Evolutionary conservation across 768 basidiomycete species (phyloP).

Genomic region (Sistotremastrum suecicum): DNA sequence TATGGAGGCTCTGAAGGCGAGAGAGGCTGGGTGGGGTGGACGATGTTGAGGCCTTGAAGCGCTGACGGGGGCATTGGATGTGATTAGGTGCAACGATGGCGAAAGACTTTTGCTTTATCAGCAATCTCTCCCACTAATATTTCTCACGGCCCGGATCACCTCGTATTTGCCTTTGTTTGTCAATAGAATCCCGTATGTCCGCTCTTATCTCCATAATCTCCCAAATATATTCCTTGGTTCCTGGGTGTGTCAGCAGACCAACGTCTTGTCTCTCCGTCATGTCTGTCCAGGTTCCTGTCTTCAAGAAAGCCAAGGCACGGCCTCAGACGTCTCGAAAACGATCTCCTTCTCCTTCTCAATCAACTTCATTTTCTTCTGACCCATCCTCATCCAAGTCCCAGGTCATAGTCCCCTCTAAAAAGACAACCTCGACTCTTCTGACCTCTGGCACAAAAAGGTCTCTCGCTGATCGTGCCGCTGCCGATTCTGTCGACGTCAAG

Average conservation of each 20-base stretch:
- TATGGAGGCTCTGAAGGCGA: conserved; percentile 38
- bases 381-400: conserved; percentile 40
- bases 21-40: conserved; percentile 36
- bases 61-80: conserved; percentile 41
- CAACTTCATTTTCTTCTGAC: conserved; percentile 14
- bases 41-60: conserved; percentile 70
- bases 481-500: conserved; percentile 41
- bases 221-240: no score
- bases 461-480: conserved; percentile 31
- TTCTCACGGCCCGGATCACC: no score
- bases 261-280: no score
- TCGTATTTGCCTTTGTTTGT: no score
- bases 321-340: conserved; percentile 68
- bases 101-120: no score
- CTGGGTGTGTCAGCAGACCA: no score
- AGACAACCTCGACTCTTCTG: conserved; percentile 52
- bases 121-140: no score
- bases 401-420: conserved; percentile 69
- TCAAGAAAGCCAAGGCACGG: conserved; percentile 73
- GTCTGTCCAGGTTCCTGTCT: conserved; percentile 50
- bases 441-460: conserved; percentile 64
- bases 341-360: conserved; percentile 44
- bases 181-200: no score
- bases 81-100: not conserved
- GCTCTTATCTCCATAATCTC: no score